phyloP scores from a whole-genome alignment of 1,284 basidiomycete genomes.

The Austroboletus rostrupii region DNA sequence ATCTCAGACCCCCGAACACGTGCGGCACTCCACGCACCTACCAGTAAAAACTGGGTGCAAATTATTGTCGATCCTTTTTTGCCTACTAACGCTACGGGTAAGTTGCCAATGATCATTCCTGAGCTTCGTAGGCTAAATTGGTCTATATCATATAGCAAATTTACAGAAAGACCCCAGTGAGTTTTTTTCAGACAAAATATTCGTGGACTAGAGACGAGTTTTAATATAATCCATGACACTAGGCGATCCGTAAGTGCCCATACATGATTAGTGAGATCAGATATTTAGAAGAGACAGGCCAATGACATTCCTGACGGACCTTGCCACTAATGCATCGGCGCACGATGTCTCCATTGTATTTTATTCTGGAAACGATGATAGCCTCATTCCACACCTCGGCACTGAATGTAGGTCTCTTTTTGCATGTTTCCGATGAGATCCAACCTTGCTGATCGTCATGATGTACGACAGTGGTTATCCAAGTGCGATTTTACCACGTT shows the following conservation, averaged over 20 bases:
- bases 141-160: slow-evolving; percentile 8
- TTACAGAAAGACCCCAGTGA: slow-evolving; percentile 40
- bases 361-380: slow-evolving; percentile 67
- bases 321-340: slow-evolving; percentile 56
- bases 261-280: background rate
- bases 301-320: slow-evolving; percentile 58
- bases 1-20: slow-evolving; percentile 47
- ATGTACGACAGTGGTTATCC: slow-evolving; percentile 50
- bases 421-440: background rate
- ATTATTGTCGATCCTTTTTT: slow-evolving; percentile 45
- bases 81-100: slow-evolving; percentile 22
- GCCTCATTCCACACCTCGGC: slow-evolving; percentile 57
- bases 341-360: slow-evolving; percentile 51
- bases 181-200: slow-evolving; percentile 10
- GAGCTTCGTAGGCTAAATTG: slow-evolving; percentile 6
- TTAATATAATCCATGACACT: background rate
- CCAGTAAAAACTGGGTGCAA: slow-evolving; percentile 54
- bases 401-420: slow-evolving; percentile 49
- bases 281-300: slow-evolving; percentile 39
- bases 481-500: slow-evolving; percentile 34
- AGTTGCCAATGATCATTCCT: slow-evolving; percentile 6
- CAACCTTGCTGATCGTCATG: background rate
- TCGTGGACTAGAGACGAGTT: background rate
- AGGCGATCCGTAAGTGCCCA: slow-evolving; percentile 45
- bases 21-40: slow-evolving; percentile 65